Conservation (phyloP, 106 monocot species). For the Phalaenopsis equestris region DNA sequence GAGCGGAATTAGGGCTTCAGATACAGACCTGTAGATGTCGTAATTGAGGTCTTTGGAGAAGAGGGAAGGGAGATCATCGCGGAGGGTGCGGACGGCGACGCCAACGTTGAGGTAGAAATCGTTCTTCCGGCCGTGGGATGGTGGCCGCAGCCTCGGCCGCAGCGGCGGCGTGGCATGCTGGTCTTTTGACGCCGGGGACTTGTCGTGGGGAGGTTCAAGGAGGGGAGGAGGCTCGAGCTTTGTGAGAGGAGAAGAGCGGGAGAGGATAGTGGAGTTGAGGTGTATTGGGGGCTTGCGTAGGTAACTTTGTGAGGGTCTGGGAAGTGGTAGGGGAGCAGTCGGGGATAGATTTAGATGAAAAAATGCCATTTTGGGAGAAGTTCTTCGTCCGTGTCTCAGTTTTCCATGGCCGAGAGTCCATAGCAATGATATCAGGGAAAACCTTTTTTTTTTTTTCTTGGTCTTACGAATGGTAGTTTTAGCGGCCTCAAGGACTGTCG, state of each 20-base stretch:
- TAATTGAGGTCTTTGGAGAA: conserved; percentile 79
- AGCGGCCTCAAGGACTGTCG: background rate
- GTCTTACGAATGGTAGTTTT: background rate
- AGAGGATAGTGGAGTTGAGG: conserved; percentile 6
- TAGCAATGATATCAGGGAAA: no score
- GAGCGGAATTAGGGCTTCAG: background rate
- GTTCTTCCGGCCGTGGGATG: background rate
- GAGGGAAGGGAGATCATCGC: conserved; percentile 70
- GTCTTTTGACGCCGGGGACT: background rate
- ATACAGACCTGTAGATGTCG: conserved; percentile 68
- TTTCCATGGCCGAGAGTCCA: conserved; percentile 8
- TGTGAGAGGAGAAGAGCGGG: background rate
- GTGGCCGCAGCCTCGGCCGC: background rate
- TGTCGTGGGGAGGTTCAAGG: conserved; percentile 11
- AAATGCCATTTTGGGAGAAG: conserved; percentile 31
- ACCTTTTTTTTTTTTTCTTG: background rate
- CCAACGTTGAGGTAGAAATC: conserved; percentile 89
- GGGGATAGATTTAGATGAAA: conserved; percentile 39
- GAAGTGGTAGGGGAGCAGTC: conserved; percentile 15
- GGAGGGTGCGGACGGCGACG: conserved; percentile 73
- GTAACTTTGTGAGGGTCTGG: conserved; percentile 30
- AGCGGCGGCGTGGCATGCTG: conserved; percentile 1
- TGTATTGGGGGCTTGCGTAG: conserved; percentile 1
- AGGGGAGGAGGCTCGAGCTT: conserved; percentile 22
- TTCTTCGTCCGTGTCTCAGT: conserved; percentile 4